phyloP scores from a whole-genome alignment of 257 asterid species.

The Nicotiana obtusifolia region DNA sequence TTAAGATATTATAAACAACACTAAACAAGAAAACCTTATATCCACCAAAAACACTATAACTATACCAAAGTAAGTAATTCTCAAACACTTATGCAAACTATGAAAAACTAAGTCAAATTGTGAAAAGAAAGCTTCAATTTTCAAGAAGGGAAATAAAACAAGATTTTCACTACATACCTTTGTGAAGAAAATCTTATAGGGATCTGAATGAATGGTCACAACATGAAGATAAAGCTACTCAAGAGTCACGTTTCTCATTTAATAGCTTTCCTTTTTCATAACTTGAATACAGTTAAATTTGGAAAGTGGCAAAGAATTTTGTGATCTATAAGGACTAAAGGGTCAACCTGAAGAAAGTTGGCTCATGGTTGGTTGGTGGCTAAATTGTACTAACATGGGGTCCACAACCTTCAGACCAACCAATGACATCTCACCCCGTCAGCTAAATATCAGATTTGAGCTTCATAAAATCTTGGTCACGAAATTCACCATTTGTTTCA shows the following conservation, averaged over 20 bases:
- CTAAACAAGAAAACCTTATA: background rate
- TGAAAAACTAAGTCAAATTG: background rate
- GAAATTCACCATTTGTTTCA: background rate
- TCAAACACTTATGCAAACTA: background rate
- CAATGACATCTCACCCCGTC: constrained; percentile 1
- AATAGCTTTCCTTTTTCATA: background rate
- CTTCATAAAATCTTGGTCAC: background rate
- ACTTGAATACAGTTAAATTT: background rate
- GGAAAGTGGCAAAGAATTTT: constrained; percentile 14
- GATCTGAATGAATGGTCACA: background rate
- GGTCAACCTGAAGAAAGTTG: constrained; percentile 21
- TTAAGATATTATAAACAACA: background rate
- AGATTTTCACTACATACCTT: constrained; percentile 8
- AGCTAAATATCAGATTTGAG: background rate
- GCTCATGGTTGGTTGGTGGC: constrained; percentile 12
- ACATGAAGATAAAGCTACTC: background rate
- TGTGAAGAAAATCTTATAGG: background rate
- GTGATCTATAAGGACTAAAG: constrained; percentile 11
- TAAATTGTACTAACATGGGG: background rate
- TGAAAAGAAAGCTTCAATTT: background rate
- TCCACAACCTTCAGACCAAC: background rate
- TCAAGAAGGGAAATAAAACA: background rate
- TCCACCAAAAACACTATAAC: background rate
- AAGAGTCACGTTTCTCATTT: background rate
- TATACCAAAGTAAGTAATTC: background rate